These are phyloP conservation scores for Penicillium sp. DNA, from an alignment of 2,329 filamentous ascomycete species.

Conservation along the genomic window DNA sequence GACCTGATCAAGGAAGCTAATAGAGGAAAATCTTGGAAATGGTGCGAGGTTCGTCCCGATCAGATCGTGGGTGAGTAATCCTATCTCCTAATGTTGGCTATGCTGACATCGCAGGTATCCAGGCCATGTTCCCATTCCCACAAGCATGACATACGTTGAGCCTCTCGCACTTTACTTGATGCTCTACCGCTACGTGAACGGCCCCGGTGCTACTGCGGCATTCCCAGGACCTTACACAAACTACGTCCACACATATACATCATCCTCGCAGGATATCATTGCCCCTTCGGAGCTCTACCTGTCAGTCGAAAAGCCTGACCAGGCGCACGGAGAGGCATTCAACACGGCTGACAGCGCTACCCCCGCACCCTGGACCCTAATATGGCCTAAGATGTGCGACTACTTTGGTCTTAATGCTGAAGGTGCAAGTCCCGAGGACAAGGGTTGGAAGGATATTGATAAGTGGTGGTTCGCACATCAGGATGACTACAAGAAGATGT, in stretches of 20 bases:
- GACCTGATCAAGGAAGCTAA: conserved; percentile 40
- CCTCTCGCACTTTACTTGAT: conserved; percentile 41
- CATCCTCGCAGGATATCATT: conserved; percentile 38
- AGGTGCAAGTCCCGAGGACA: background rate
- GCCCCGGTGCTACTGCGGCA: conserved; percentile 33
- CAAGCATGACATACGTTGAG: conserved; percentile 34
- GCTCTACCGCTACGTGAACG: conserved; percentile 39
- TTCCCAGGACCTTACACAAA: conserved; percentile 41
- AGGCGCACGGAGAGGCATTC: conserved; percentile 12
- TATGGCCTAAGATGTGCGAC: conserved; percentile 4
- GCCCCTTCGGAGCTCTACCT: conserved; percentile 27
- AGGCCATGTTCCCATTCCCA: conserved; percentile 45
- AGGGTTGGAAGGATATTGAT: conserved; percentile 13
- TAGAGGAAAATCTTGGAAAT: conserved; percentile 45
- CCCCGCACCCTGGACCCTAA: background rate
- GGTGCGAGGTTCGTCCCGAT: conserved; percentile 48
- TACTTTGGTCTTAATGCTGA: conserved; percentile 5
- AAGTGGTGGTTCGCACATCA: conserved; percentile 17
- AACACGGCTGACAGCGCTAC: conserved; percentile 4
- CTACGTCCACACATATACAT: conserved; percentile 36
- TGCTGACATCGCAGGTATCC: conserved; percentile 1
- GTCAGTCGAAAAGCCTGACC: conserved; percentile 17
- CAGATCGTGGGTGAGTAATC: conserved; percentile 35
- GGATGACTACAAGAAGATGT: conserved; percentile 18
- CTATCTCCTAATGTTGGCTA: background rate